A percentile compares a stretch with the other conserved stretches of the same genome.
phyloP scores from a whole-genome alignment of 2,329 filamentous ascomycete species.

The Hypoxylon rubiginosum region DNA sequence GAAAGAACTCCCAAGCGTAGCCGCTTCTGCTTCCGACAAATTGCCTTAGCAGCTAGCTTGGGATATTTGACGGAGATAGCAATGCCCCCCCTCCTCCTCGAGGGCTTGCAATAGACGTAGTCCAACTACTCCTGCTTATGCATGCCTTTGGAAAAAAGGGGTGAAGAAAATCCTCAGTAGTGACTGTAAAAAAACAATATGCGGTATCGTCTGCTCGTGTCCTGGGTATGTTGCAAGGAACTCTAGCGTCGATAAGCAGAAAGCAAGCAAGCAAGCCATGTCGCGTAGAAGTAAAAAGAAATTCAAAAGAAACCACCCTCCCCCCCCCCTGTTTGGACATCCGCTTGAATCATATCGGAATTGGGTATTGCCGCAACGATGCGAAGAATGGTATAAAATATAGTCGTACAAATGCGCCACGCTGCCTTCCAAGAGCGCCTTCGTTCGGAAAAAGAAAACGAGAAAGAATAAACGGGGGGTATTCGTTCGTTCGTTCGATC shows the following conservation, averaged over 20 bases:
- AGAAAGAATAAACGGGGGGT: slow-evolving; percentile 44
- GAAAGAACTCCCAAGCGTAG: slow-evolving; percentile 12
- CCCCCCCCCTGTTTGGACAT: slow-evolving; percentile 19
- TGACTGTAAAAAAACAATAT: slow-evolving; percentile 32
- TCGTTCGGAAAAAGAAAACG: slow-evolving; percentile 24
- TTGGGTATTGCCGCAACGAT: slow-evolving; percentile 40
- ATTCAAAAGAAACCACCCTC: slow-evolving; percentile 5
- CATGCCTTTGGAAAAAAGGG: slow-evolving; percentile 5
- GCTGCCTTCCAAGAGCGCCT: slow-evolving; percentile 34
- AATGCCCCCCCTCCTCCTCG: slow-evolving; percentile 1
- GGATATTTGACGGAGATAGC: slow-evolving; percentile 24
- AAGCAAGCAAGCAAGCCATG: slow-evolving; percentile 17
- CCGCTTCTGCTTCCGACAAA: slow-evolving; percentile 6
- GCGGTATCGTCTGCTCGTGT: slow-evolving; percentile 23
- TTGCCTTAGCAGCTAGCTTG: neutral
- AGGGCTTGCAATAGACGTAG: slow-evolving; percentile 7
- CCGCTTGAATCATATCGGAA: slow-evolving; percentile 35
- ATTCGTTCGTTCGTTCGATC: slow-evolving; percentile 45
- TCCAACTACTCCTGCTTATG: slow-evolving; percentile 7
- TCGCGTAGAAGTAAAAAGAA: slow-evolving; percentile 10
- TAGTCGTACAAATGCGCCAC: slow-evolving; percentile 40
- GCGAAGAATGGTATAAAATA: slow-evolving; percentile 42
- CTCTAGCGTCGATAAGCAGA: slow-evolving; percentile 19
- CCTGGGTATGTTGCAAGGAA: slow-evolving; percentile 10
- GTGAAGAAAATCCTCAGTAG: slow-evolving; percentile 26